phyloP scores from a whole-genome alignment of 352 stramenopile species.

The Bremia lactucae region DNA sequence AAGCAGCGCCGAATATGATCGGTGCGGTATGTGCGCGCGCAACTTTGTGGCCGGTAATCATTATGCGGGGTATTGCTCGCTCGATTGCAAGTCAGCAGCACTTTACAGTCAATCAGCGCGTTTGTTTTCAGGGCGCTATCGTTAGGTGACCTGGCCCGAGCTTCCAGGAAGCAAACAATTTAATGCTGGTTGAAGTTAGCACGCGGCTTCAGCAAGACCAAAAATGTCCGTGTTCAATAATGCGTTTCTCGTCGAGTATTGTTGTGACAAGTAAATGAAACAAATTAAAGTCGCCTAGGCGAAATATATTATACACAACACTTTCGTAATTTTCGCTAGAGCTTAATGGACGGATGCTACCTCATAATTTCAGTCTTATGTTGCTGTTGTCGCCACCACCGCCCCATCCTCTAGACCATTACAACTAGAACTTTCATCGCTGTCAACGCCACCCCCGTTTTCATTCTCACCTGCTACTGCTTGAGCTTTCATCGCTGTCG shows the following conservation, averaged over 20 bases:
- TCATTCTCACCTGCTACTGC: constrained; percentile 11
- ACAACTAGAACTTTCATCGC: too few species aligned
- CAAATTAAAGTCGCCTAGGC: constrained; percentile 2
- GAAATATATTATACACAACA: neutral
- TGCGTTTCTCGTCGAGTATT: too few species aligned
- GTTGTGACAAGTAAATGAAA: constrained; percentile 19
- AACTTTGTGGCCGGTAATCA: constrained; percentile 43
- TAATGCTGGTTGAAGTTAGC: too few species aligned
- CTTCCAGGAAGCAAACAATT: too few species aligned
- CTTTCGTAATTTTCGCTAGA: too few species aligned
- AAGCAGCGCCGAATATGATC: constrained; percentile 24
- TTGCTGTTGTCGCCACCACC: too few species aligned
- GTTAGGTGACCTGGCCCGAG: too few species aligned
- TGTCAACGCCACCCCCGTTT: constrained; percentile 8
- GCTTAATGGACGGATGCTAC: too few species aligned
- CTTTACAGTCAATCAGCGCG: constrained; percentile 30
- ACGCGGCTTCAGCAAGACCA: constrained; percentile 2
- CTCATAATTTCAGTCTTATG: too few species aligned
- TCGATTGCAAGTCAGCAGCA: constrained; percentile 70
- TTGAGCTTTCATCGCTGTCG: constrained; percentile 3
- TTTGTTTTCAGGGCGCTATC: constrained; percentile 25
- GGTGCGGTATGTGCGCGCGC: constrained; percentile 50
- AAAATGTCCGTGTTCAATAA: constrained; percentile 10
- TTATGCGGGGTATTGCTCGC: constrained; percentile 53
- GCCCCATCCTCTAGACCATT: too few species aligned